These are phyloP conservation scores for Penicillium sp. DNA, from an alignment of 2,329 filamentous ascomycete species.

Conservation along the genomic window DNA sequence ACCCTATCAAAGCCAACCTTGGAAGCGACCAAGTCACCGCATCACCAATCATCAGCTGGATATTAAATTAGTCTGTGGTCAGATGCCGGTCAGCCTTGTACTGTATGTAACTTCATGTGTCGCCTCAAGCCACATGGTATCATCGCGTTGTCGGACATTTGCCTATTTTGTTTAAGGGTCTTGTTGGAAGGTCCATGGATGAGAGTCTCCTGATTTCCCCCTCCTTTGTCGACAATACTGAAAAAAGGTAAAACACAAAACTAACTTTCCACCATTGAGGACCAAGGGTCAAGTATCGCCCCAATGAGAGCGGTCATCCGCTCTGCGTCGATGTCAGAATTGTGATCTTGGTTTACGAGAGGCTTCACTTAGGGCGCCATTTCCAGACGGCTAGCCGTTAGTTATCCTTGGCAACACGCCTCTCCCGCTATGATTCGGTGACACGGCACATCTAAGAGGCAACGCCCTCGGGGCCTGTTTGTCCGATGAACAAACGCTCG, in stretches of 20 bases:
- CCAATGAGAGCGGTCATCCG: not conserved
- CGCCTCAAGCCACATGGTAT: conserved; percentile 22
- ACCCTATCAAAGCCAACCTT: not conserved
- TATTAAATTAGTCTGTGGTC: conserved; percentile 1
- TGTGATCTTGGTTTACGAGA: not conserved
- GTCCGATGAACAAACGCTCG: not conserved
- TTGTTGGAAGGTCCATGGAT: not conserved
- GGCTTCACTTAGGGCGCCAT: not conserved
- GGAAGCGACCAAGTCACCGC: not conserved
- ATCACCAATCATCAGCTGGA: not conserved
- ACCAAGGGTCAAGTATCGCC: not conserved
- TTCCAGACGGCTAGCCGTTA: not conserved
- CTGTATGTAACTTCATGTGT: conserved; percentile 18
- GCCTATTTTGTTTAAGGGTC: conserved; percentile 7
- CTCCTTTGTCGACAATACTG: not conserved
- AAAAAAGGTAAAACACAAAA: not conserved
- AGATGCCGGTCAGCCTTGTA: not conserved
- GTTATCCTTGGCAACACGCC: conserved; percentile 4
- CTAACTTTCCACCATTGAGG: not conserved
- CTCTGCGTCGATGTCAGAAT: not conserved
- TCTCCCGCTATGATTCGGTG: conserved; percentile 1
- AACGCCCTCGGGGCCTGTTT: not conserved
- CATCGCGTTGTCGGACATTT: conserved; percentile 13
- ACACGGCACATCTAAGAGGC: not conserved
- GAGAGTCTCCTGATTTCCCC: not conserved